Base-by-base conservation (phyloP, 106 monocot species). In the Apostasia shenzhenica region DNA sequence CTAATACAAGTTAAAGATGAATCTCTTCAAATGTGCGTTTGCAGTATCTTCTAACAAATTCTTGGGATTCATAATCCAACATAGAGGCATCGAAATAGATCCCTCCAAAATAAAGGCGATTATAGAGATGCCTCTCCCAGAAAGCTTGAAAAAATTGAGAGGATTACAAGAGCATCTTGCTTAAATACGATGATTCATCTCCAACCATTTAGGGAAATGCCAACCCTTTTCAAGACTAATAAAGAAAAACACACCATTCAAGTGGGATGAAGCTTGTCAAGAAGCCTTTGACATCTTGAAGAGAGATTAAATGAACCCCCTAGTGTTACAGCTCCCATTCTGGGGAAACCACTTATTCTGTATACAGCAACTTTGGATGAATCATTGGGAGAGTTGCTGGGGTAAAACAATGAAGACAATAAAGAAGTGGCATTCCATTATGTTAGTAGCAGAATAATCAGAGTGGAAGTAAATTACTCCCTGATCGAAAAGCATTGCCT, bases 81-180 rank as follows among this genome's bases (percentile, higher is more conserved):
- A 76, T 41, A 40, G 69, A 4, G 69, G 48, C 4, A 63, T 70
- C 1, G 45, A 76, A n/a, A 63, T 76, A 1, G 69, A 69, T 14
- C 43, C 44, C 0, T 38, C 3, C 1, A 76, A 76, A 12, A 69
- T 55, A 11, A 70, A 69, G 8, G 55, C 51, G 0, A 63, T 66
- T 6, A 0, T 53, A 0, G 2, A 55, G 0, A 9, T 55, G 45
- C 45, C 69, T 0, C 61, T 53, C 0, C 69, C 62, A 0, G 44
- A 54, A 13, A 54, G 8, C 8, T 0, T 68, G 0, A 52, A 8
- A 5, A 1, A 63, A 11, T 6, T 70, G 0, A 9, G 14, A 7
- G 42, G 2, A 0, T n/a, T 76, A 0, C 53, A 63, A 54, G 62
- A 45, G 0, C 3, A 38, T 0, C n/a, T 70, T 1, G 45, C 53